Conservation (phyloP, 1,284 basidiomycete genomes). For the Trametes sp. region DNA sequence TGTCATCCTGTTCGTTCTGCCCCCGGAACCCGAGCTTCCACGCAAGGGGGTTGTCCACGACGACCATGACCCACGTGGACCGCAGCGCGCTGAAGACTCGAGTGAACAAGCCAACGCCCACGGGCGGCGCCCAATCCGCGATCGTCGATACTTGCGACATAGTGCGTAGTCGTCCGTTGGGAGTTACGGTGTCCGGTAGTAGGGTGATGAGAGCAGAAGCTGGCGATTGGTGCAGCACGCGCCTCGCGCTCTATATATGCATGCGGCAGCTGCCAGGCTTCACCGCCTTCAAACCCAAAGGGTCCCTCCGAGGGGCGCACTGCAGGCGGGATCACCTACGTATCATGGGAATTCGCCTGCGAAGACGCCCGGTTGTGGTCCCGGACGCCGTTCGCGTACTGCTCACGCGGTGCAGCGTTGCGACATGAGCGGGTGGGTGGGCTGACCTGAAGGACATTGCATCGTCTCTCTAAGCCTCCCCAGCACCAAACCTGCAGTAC, state of each 20-base stretch:
- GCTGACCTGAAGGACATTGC: too few relatives aligned
- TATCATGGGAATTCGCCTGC: not conserved
- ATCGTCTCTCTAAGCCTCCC: too few relatives aligned
- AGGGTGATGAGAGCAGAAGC: not conserved
- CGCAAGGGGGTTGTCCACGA: constrained; percentile 24
- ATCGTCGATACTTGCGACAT: constrained; percentile 22
- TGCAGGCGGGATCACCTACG: not conserved
- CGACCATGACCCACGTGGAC: constrained; percentile 17
- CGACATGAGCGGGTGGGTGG: too few relatives aligned
- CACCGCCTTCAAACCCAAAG: not conserved
- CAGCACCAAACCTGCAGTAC: too few relatives aligned
- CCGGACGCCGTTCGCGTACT: too few relatives aligned
- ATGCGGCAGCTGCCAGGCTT: not conserved
- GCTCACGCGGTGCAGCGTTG: too few relatives aligned
- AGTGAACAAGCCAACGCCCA: constrained; percentile 21
- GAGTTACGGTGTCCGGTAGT: too few relatives aligned
- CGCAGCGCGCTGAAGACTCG: constrained; percentile 18
- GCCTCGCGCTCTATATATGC: not conserved
- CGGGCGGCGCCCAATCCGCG: constrained; percentile 25
- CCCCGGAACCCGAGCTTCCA: constrained; percentile 22
- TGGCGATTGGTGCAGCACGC: not conserved
- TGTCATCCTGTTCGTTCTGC: constrained; percentile 23
- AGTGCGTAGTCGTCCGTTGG: not conserved
- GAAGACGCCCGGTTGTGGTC: too few relatives aligned
- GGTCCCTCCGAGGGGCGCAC: not conserved